A percentile compares a stretch with the other conserved stretches of the same genome.
Evolutionary conservation across 148 eudicot genomes (phyloP).

Genomic region (Vaccinium myrtillus): DNA sequence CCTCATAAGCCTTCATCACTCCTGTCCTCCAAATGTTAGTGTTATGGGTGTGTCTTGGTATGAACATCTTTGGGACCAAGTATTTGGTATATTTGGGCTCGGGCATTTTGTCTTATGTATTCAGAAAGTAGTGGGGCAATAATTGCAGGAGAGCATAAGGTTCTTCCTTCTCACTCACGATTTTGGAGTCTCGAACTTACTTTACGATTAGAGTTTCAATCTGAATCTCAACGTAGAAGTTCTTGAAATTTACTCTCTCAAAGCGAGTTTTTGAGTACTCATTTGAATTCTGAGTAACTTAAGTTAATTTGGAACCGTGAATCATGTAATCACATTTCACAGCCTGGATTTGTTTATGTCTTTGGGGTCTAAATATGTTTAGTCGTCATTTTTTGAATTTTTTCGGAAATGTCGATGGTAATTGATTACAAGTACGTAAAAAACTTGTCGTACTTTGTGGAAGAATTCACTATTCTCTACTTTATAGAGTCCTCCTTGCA

Average conservation of each 20-base stretch:
- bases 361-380: background rate
- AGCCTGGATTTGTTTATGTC: background rate
- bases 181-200: background rate
- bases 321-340: background rate
- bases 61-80: constrained; percentile 1
- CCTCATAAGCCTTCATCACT: background rate
- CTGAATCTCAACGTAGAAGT: background rate
- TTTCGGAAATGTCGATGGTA: constrained; percentile 9
- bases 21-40: background rate
- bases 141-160: background rate
- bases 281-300: constrained; percentile 9
- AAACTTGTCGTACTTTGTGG: background rate
- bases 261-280: background rate
- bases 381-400: background rate
- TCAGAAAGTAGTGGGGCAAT: background rate
- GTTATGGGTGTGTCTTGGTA: background rate
- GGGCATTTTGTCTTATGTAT: background rate
- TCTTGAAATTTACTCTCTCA: background rate
- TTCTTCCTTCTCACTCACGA: background rate
- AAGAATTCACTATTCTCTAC: background rate
- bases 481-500: no score
- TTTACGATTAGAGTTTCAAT: background rate
- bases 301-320: background rate
- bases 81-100: background rate
- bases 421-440: background rate